Evolutionary conservation across 768 basidiomycete species (phyloP).

Genomic region (Calocera cornea): DNA sequence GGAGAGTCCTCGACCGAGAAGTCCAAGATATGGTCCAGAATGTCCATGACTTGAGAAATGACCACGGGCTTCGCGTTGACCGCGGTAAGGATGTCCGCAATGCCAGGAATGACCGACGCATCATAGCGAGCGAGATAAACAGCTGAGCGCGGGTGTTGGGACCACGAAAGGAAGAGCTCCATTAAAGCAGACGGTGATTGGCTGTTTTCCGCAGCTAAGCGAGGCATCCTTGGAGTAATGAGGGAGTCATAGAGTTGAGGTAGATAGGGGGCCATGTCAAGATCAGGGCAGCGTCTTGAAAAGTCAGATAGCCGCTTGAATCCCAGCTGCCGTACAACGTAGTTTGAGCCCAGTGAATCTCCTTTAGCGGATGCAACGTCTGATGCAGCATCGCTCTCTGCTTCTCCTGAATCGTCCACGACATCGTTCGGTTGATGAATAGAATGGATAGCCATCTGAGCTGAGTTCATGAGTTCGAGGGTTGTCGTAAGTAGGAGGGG

Average conservation of each 20-base stretch:
- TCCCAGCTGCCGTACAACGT: slow-evolving; percentile 67
- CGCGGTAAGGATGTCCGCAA: slow-evolving; percentile 70
- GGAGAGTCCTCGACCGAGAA: slow-evolving; percentile 40
- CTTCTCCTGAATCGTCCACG: slow-evolving; percentile 27
- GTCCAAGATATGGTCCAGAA: slow-evolving; percentile 50
- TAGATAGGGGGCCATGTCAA: slow-evolving; percentile 66
- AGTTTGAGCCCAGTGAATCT: slow-evolving; percentile 31
- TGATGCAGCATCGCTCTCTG: slow-evolving; percentile 22
- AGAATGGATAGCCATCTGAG: slow-evolving; percentile 44
- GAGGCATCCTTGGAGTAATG: slow-evolving; percentile 68
- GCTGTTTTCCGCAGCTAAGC: slow-evolving; percentile 70
- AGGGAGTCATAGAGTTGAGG: slow-evolving; percentile 48
- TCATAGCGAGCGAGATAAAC: slow-evolving; percentile 59
- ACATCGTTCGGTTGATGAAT: slow-evolving; percentile 26
- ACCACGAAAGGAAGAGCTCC: slow-evolving; percentile 74
- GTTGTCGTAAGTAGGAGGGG: slow-evolving; percentile 56
- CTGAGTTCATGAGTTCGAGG: slow-evolving; percentile 48
- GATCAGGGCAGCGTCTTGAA: slow-evolving; percentile 56
- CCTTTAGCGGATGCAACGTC: slow-evolving; percentile 11
- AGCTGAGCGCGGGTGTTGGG: slow-evolving; percentile 42
- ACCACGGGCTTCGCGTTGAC: slow-evolving; percentile 79
- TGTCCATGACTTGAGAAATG: slow-evolving; percentile 67
- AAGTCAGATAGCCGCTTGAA: slow-evolving; percentile 80
- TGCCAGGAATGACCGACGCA: slow-evolving; percentile 49
- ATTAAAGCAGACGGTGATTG: slow-evolving; percentile 82